Percentiles rank a stretch among this genome's conserved stretches.
Conservation (phyloP, 2,329 filamentous ascomycete genomes). For the Diaporthe velutina region DNA sequence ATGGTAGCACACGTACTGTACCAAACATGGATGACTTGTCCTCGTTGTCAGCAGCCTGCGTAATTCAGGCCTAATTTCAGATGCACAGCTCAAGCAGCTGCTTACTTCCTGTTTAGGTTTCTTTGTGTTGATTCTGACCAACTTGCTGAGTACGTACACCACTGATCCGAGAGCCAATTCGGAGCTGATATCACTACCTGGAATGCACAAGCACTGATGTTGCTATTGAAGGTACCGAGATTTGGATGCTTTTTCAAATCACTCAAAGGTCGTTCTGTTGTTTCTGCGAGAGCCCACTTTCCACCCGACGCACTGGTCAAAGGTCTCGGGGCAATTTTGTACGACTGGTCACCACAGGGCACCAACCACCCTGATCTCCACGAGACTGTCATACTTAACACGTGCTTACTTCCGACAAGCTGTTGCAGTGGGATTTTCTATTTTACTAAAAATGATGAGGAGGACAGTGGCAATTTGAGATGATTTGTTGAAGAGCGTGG, state of each 20-base stretch:
- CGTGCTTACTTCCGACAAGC: not conserved
- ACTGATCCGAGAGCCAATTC: not conserved
- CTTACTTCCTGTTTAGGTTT: not conserved
- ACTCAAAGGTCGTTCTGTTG: not conserved
- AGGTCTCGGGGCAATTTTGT: not conserved
- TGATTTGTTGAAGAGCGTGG: not conserved
- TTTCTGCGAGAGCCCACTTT: not conserved
- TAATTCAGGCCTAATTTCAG: too few relatives aligned
- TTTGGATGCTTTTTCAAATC: not conserved
- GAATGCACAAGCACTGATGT: not conserved
- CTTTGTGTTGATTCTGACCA: not conserved
- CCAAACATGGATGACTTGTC: not conserved
- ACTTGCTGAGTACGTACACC: not conserved
- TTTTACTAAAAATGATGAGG: not conserved
- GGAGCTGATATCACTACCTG: too few relatives aligned
- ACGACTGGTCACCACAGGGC: not conserved
- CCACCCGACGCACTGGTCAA: not conserved
- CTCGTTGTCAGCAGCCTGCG: too few relatives aligned
- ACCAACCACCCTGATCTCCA: not conserved
- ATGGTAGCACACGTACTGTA: not conserved
- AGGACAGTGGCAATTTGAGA: not conserved
- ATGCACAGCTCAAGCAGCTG: not conserved
- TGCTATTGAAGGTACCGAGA: not conserved
- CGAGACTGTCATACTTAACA: not conserved
- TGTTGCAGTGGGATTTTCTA: not conserved